Percentiles rank a stretch among this genome's conserved stretches.
These are phyloP conservation scores for Somion occarium DNA, from an alignment of 1,284 basidiomycete genomes.

Conservation along the genomic window DNA sequence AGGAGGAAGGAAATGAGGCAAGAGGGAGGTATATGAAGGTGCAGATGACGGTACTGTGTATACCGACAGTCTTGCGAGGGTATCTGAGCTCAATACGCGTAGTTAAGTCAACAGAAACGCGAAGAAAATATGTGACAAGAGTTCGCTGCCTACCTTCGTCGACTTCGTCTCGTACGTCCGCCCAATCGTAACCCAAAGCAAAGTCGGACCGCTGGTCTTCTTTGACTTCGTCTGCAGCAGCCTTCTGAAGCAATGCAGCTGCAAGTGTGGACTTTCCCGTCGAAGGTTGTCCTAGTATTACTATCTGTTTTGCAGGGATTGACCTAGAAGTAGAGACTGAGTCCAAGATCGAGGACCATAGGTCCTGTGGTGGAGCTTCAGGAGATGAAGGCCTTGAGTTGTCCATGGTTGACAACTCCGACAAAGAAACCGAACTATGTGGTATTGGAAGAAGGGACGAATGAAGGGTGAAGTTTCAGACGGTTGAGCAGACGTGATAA, in stretches of 20 bases:
- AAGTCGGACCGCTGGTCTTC: conserved; percentile 60
- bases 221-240: conserved; percentile 47
- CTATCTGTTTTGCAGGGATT: conserved; percentile 82
- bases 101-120: not conserved
- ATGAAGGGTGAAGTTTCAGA: no score
- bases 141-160: conserved; percentile 79
- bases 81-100: conserved; percentile 47
- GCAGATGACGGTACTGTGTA: conserved; percentile 85
- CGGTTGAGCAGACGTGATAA: not conserved
- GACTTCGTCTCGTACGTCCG: conserved; percentile 79
- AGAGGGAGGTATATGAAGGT: conserved; percentile 66
- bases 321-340: conserved; percentile 81
- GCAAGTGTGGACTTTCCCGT: conserved; percentile 76
- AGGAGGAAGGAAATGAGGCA: conserved; percentile 82
- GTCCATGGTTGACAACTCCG: conserved; percentile 29
- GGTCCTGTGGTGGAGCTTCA: conserved; percentile 68
- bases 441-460: no score
- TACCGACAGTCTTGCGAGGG: conserved; percentile 80
- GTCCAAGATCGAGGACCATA: conserved; percentile 90
- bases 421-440: not conserved
- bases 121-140: conserved; percentile 3
- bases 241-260: conserved; percentile 66
- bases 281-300: conserved; percentile 73
- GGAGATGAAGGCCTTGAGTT: conserved; percentile 59
- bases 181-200: conserved; percentile 84